Base-by-base conservation (phyloP, 139 green algal genomes). In the Coelastrella sp. region DNA sequence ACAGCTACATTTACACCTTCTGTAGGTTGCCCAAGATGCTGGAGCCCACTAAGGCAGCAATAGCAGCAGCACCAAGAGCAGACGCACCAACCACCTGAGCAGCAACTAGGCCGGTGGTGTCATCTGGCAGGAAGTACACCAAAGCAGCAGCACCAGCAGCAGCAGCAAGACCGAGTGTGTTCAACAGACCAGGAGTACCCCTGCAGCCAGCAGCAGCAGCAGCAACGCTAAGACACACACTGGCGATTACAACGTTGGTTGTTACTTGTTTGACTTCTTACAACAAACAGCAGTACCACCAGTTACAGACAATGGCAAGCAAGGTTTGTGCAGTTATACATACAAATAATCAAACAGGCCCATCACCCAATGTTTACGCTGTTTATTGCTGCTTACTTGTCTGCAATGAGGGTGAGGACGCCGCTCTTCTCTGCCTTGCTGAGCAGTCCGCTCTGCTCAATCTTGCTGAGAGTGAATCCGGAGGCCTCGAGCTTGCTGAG, bases 381-480 rank as follows among this genome's bases (percentile, higher is more conserved):
- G 21, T 4, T 21, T 15, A 43, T 5, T 57, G 3, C 11, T 27
- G 27, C 84, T 85, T 78, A 85, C 68, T 81, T 79, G 80, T 89
- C 80, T 41, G 86, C 71, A 11, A 87, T 71, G 30, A 87, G 50
- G 19, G 19, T 80, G 32, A 94, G 76, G 17, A 92, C 50, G n/a
- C 91, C 91, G 9, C 84, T 71, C 75, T 93, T 90, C 88, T 94
- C 91, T 23, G 88, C 91, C 48, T 90, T 92, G 38, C 89, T 92
- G 19, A 96, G 91, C 51, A 96, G 86, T 23, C 92, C 92, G 9
- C 81, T 71, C 85, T 93, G 73, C 88, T 96, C 92, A 66, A 96
- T 96, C 75, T 91, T 92, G 66, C 88, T 91, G 13, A 96, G 88
- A 9, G 91, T 91, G 1, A 96, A 69, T 27, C 93, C 93, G 38